Base-by-base conservation (phyloP, 148 eudicot species). In the Fagopyrum homotropicum region DNA sequence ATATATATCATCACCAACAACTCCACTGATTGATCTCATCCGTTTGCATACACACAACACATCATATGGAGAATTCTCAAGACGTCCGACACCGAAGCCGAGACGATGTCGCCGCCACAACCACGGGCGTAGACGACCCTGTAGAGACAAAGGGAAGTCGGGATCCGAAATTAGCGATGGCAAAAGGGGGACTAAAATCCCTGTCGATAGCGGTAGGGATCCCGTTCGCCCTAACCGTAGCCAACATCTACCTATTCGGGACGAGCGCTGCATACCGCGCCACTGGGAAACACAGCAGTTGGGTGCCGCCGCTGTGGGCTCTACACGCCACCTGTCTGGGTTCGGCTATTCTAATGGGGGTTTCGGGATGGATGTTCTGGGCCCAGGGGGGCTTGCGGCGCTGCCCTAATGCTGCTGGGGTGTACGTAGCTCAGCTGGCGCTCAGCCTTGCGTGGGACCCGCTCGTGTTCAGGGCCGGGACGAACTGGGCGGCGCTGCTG, bases 321-420 rank as follows among this genome's bases (percentile, higher is more conserved):
- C 49, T 94, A 10, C 96, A 91, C 72, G 63, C 77, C 40, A 79
- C 89, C 11, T 86, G 86, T 44, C 59, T 94, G 69, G 88, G 78
- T 6, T 83, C 84, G 9, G 77, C 90, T 0, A 30, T 77, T 1
- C 75, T 94, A 0, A 84, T 90, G 93, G 93, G 97, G 79, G 83
- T 90, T 1, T 86, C 90, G 8, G 93, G 87, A 0, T 94, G 97
- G 97, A 85, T 94, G 1, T 90, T 91, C 2, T 94, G 98, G 98
- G 96, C 92, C 16, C 89, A 90, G 6, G 97, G 93, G 5, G 98
- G 98, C 82, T 87, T 94, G 51, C 95, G 90, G 45, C 75, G 82
- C 51, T 72, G 69, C 75, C 93, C 93, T 9, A 63, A 7, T 1
- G 83, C 80, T 0, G 16, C 85, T 69, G 75, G 78, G 1, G 45